These are phyloP conservation scores for Fusarium chaquense DNA, from an alignment of 2,329 filamentous ascomycete species.

Conservation along the genomic window DNA sequence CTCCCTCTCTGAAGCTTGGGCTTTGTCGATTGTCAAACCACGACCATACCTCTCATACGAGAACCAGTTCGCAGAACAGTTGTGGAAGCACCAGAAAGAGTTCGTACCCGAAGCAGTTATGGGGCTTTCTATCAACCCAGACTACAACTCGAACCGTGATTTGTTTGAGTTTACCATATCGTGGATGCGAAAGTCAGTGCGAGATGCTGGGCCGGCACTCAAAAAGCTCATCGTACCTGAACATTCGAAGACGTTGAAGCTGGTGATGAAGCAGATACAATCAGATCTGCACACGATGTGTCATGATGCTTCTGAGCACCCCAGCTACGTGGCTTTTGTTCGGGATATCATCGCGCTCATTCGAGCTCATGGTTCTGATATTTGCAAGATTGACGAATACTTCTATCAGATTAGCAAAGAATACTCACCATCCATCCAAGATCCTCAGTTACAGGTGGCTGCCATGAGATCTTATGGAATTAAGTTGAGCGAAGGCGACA, in stretches of 20 bases:
- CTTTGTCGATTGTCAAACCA: slow-evolving; percentile 65
- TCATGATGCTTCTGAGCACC: slow-evolving; percentile 57
- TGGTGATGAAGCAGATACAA: slow-evolving; percentile 67
- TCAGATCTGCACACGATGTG: slow-evolving; percentile 59
- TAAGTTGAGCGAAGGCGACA: slow-evolving; percentile 65
- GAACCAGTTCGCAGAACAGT: slow-evolving; percentile 60
- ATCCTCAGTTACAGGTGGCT: slow-evolving; percentile 68
- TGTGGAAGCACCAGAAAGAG: slow-evolving; percentile 57
- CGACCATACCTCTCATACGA: slow-evolving; percentile 60
- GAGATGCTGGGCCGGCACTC: slow-evolving; percentile 53
- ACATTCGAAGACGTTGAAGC: slow-evolving; percentile 58
- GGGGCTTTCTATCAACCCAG: slow-evolving; percentile 54
- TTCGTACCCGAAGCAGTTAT: slow-evolving; percentile 59
- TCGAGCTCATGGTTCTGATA: slow-evolving; percentile 64
- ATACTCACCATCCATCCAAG: slow-evolving; percentile 67
- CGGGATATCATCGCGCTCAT: slow-evolving; percentile 65
- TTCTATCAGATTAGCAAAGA: slow-evolving; percentile 68
- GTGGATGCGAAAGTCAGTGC: slow-evolving; percentile 63
- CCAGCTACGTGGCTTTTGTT: slow-evolving; percentile 63
- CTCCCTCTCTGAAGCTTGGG: slow-evolving; percentile 65
- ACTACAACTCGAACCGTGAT: slow-evolving; percentile 62
- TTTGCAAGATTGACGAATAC: slow-evolving; percentile 66
- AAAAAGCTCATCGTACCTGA: slow-evolving; percentile 56
- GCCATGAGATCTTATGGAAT: slow-evolving; percentile 68
- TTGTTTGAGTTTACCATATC: slow-evolving; percentile 63